Evolutionary conservation across 2,329 filamentous ascomycete species (phyloP), one percentile per base, ranked within the genome.

Genomic region (Colletotrichum sublineola): DNA sequence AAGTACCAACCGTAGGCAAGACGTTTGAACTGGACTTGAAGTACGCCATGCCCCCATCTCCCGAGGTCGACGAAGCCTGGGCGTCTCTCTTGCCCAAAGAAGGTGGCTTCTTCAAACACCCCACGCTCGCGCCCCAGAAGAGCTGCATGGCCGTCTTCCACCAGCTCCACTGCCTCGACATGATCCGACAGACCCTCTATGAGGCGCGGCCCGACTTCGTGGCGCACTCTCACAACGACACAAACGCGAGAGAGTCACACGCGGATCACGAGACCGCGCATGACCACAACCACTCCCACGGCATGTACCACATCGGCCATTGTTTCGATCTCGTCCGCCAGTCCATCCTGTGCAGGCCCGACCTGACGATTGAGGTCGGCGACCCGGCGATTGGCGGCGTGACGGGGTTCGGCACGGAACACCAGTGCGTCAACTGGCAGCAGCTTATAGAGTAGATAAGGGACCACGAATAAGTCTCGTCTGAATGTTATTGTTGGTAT

Each of bases 141-240:
- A 67, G 65, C 56, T 67, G 65, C 15, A 12, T 67, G 9, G 65
- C 65, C 29, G 68, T 75, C 12, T 74, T 76, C 31, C 76, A 77
- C 60, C 71, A 75, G 44, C 66, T 77, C 15, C 75, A 77, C 68
- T 77, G 76, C 63, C 75, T 77, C 56, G 67, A 76, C 60, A 55
- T 63, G 48, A 52, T 77, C 29, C 75, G 75, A 0, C n/a, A 52
- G 58, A 46, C 65, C 5, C 24, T 67, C 1, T 67, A 67, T 29
- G 65, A 67, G 29, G 46, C 65, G 20, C 55, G 55, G 5, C 55
- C 42, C 33, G 65, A 62, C n/a, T 29, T 62, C 5, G 36, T 24
- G 31, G 36, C 31, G 18, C 42, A 14, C 12, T 14, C 20, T 7
- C n/a, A 44, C 18, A 64, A 64, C 36, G 15, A 8, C 24, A 55